Evolutionary conservation across 805 yeast species (phyloP).

Genomic region (Candida schatavii): DNA sequence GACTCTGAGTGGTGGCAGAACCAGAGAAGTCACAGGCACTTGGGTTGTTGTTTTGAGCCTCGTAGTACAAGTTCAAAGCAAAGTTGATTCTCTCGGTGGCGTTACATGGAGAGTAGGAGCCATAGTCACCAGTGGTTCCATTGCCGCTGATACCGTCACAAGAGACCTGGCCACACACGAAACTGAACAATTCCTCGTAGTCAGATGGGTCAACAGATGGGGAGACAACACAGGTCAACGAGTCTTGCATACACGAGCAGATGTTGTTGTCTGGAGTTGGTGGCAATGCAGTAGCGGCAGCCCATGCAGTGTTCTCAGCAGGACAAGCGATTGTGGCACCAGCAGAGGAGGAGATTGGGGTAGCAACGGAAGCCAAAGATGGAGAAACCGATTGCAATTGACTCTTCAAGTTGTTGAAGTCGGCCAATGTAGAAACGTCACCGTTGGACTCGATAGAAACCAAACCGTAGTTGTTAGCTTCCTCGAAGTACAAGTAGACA

Average conservation of each 20-base stretch:
- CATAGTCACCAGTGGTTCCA: slow-evolving; percentile 39
- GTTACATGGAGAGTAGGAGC: slow-evolving; percentile 40
- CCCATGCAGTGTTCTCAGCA: slow-evolving; percentile 29
- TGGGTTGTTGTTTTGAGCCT: slow-evolving; percentile 19
- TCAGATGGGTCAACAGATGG: slow-evolving; percentile 25
- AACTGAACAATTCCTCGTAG: slow-evolving; percentile 32
- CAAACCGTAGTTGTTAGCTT: slow-evolving; percentile 71
- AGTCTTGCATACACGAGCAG: slow-evolving; percentile 35
- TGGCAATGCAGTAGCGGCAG: slow-evolving; percentile 38
- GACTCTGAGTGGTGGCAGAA: slow-evolving; percentile 34
- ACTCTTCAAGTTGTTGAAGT: slow-evolving; percentile 60
- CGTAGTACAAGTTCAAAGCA: slow-evolving; percentile 38
- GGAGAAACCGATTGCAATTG: slow-evolving; percentile 51
- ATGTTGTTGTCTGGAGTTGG: slow-evolving; percentile 40
- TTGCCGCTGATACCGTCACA: slow-evolving; percentile 37
- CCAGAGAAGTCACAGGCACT: slow-evolving; percentile 40
- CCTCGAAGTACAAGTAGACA: slow-evolving; percentile 82
- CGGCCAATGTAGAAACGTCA: slow-evolving; percentile 57
- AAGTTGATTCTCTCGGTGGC: slow-evolving; percentile 35
- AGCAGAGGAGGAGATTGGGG: slow-evolving; percentile 18
- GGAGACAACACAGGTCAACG: slow-evolving; percentile 35
- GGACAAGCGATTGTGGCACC: slow-evolving; percentile 37
- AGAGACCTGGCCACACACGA: slow-evolving; percentile 32
- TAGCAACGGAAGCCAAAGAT: slow-evolving; percentile 16
- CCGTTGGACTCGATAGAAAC: slow-evolving; percentile 47